phyloP scores from a whole-genome alignment of 331 rosid genomes.

The Pyracantha coccinea region DNA sequence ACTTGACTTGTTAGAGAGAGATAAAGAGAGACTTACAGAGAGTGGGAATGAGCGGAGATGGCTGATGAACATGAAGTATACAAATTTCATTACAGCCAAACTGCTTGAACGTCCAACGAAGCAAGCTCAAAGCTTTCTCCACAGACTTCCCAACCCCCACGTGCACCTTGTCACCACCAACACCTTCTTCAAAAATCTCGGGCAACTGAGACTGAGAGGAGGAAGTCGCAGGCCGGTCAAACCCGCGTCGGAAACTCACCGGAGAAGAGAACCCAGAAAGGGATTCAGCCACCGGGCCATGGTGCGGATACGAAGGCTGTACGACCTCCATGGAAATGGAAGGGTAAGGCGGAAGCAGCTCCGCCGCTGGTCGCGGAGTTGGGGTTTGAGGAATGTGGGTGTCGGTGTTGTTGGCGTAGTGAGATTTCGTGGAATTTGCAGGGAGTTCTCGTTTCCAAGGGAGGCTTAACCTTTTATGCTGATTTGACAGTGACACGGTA shows the following conservation, averaged over 20 bases:
- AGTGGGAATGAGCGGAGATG: conserved; percentile 72
- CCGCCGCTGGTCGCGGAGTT: not conserved
- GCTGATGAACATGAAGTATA: conserved; percentile 63
- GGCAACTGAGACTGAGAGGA: conserved; percentile 11
- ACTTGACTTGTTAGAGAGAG: not conserved
- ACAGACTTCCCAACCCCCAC: conserved; percentile 70
- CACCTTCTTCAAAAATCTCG: conserved; percentile 24
- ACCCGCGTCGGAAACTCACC: conserved; percentile 10
- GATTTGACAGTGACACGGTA: not conserved
- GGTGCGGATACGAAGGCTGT: conserved; percentile 33
- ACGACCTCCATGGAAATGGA: conserved; percentile 43
- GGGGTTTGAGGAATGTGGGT: not conserved
- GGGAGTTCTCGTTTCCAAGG: not conserved
- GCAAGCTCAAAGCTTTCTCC: conserved; percentile 46
- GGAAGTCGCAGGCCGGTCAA: conserved; percentile 8
- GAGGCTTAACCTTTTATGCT: not conserved
- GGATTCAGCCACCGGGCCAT: conserved; percentile 12
- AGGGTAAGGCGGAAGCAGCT: not conserved
- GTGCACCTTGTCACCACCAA: conserved; percentile 20
- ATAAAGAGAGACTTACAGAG: conserved; percentile 33
- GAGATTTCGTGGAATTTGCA: not conserved
- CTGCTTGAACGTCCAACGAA: conserved; percentile 49
- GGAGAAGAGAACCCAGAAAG: conserved; percentile 33
- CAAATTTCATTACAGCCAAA: conserved; percentile 39
- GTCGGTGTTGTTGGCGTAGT: not conserved